A percentile compares a stretch with the other conserved stretches of the same genome.
Conservation (phyloP, 2,329 filamentous ascomycete species). For the Drechslerella dactyloides region DNA sequence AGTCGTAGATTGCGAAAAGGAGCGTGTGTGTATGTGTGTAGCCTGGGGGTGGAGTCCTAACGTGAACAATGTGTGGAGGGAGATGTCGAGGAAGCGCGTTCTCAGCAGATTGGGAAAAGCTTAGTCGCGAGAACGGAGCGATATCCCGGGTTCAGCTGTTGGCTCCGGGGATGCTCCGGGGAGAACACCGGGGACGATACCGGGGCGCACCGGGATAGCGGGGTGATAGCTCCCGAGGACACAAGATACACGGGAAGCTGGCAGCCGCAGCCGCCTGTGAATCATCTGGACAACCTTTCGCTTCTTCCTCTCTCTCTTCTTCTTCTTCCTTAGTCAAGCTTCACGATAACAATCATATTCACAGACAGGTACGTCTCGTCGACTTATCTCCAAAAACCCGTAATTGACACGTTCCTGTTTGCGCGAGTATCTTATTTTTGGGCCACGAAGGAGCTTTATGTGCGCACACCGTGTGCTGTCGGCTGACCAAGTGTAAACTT, state of each 20-base stretch:
- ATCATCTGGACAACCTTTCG: slow-evolving; percentile 11
- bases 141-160: neutral
- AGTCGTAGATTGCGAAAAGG: neutral
- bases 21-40: neutral
- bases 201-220: slow-evolving; percentile 8
- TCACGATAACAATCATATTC: slow-evolving; percentile 43
- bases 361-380: slow-evolving; percentile 24
- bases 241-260: slow-evolving; percentile 1
- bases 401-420: neutral
- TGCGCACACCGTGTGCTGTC: slow-evolving; percentile 20
- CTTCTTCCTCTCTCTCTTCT: slow-evolving; percentile 22
- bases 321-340: slow-evolving; percentile 29
- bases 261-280: slow-evolving; percentile 10
- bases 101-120: slow-evolving; percentile 13
- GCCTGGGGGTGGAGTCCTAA: slow-evolving; percentile 1
- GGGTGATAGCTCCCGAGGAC: slow-evolving; percentile 10
- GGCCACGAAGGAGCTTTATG: neutral
- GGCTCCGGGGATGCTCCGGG: too few species aligned
- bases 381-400: too few species aligned
- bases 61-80: slow-evolving; percentile 57
- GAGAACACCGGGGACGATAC: neutral
- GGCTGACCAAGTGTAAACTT: slow-evolving; percentile 49
- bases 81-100: slow-evolving; percentile 26
- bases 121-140: slow-evolving; percentile 22
- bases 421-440: slow-evolving; percentile 1